Base-by-base conservation (phyloP, 2,329 filamentous ascomycete genomes). In the Sporothrix curviconia region DNA sequence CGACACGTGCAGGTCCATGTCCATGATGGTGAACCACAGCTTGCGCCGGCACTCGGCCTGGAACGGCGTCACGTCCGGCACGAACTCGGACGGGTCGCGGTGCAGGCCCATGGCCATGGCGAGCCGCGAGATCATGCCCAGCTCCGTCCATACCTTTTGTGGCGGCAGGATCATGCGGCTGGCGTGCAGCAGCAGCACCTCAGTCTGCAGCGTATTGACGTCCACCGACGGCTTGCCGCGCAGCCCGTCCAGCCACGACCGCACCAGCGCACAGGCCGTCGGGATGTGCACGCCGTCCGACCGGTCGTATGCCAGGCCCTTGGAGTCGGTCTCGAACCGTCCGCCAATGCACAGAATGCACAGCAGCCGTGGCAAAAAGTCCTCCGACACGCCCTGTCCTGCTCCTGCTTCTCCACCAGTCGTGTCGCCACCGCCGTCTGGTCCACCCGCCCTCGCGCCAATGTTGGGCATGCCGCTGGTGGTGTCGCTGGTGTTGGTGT, bases 41-140 rank as follows among this genome's bases (percentile, higher is more conserved):
- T 77, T 73, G n/a, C 80, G 72, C 34, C 80, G 70, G 60, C 77
- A 72, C 66, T 83, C 80, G n/a, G 74, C 75, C 44, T 76, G 71
- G 62, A 80, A 82, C 0, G 77, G 71, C 5, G 72, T 70, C 53
- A 82, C 75, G 30, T 75, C 73, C 1, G 54, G 32, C 3, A 72
- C 69, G 56, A 78, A 81, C 61, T 83, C 80, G 14, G 76, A 76
- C 3, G 80, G 78, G 55, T 83, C 80, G 4, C 79, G 74, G 62
- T 83, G 80, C 47, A 83, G 69, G 3, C 79, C 80, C 78, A 83
- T 82, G 3, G 76, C 78, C 79, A 82, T 82, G 30, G 78, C 80
- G 71, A 80, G 78, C 15, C 80, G 76, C 5, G 81, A 74, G 42
- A 82, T 75, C 54, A 75, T 74, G 5, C 80, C 80, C n/a, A 82